These are phyloP conservation scores for Xylariales sp. DNA, from an alignment of 2,329 filamentous ascomycete genomes.

Conservation along the genomic window DNA sequence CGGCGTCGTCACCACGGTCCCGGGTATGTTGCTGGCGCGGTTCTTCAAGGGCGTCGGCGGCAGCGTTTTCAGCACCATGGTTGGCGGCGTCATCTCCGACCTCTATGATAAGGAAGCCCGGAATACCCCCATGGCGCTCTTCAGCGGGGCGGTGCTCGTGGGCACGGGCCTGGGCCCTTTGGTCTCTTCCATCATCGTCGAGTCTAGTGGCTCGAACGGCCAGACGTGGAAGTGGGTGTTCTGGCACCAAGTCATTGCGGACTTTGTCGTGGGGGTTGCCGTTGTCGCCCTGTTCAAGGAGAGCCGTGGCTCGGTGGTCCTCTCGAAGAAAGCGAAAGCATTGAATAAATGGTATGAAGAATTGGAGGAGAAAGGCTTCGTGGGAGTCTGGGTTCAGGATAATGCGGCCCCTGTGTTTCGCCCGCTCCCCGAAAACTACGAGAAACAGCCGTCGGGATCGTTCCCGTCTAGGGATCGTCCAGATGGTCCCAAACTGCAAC, in stretches of 20 bases:
- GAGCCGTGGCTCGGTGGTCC: conserved; percentile 81
- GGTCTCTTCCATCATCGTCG: conserved; percentile 74
- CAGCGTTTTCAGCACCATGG: conserved; percentile 85
- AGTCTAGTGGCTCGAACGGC: conserved; percentile 60
- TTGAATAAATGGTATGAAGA: conserved; percentile 84
- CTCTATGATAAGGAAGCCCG: conserved; percentile 82
- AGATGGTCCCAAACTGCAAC: conserved; percentile 50
- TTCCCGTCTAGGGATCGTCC: background rate
- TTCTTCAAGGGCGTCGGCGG: conserved; percentile 83
- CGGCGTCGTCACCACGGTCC: conserved; percentile 75
- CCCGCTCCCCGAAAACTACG: conserved; percentile 21
- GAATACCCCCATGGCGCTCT: conserved; percentile 91
- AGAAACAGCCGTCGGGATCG: conserved; percentile 32
- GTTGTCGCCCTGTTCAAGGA: conserved; percentile 81
- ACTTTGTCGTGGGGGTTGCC: conserved; percentile 70
- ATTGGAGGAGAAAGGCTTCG: conserved; percentile 73
- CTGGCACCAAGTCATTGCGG: conserved; percentile 82
- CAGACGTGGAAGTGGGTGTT: conserved; percentile 85
- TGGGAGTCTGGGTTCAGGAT: conserved; percentile 57
- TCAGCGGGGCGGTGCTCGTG: conserved; percentile 80
- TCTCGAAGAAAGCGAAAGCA: conserved; percentile 77
- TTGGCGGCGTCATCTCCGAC: conserved; percentile 91
- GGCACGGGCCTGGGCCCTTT: conserved; percentile 85
- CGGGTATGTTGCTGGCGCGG: conserved; percentile 79
- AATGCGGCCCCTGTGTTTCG: conserved; percentile 26